Percentiles rank a stretch among this genome's conserved stretches.
phyloP scores from a whole-genome alignment of 108 stramenopile genomes.

The Asterionellopsis glacialis region DNA sequence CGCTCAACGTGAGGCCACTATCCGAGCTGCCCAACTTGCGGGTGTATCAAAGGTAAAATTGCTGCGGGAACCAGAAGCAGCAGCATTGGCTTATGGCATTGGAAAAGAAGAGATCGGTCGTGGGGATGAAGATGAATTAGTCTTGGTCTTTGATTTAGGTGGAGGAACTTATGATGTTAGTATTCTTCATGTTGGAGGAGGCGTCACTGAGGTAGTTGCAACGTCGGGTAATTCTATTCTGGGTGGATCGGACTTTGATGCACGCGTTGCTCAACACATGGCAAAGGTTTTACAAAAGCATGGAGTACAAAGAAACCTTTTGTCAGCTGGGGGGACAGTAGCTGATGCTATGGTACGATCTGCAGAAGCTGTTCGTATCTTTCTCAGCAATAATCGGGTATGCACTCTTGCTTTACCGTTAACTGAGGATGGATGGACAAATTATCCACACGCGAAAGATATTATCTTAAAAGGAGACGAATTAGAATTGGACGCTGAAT shows the following conservation, averaged over 20 bases:
- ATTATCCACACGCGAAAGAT: conserved; percentile 5
- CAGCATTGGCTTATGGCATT: conserved; percentile 90
- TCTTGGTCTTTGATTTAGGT: conserved; percentile 93
- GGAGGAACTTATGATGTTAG: conserved; percentile 96
- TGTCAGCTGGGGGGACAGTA: conserved; percentile 25
- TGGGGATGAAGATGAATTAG: conserved; percentile 64
- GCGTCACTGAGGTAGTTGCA: conserved; percentile 86
- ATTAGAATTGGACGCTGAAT: not conserved
- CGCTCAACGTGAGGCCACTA: conserved; percentile 81
- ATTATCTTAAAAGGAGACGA: conserved; percentile 15
- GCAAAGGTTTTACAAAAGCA: conserved; percentile 22
- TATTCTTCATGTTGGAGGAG: conserved; percentile 80
- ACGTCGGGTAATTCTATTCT: conserved; percentile 84
- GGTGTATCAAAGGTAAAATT: conserved; percentile 84
- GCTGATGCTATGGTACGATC: conserved; percentile 44
- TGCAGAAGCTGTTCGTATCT: conserved; percentile 67
- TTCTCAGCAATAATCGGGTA: conserved; percentile 58
- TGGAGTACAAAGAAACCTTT: conserved; percentile 12
- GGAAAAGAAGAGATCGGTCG: conserved; percentile 32
- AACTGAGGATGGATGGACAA: conserved; percentile 62
- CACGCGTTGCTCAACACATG: conserved; percentile 65
- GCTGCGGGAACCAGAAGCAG: conserved; percentile 93
- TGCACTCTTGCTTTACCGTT: conserved; percentile 58
- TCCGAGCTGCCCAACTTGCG: conserved; percentile 74
- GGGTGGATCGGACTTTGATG: conserved; percentile 92